Conservation (phyloP, 2,329 filamentous ascomycete species). For the Epichloe uncinata region DNA sequence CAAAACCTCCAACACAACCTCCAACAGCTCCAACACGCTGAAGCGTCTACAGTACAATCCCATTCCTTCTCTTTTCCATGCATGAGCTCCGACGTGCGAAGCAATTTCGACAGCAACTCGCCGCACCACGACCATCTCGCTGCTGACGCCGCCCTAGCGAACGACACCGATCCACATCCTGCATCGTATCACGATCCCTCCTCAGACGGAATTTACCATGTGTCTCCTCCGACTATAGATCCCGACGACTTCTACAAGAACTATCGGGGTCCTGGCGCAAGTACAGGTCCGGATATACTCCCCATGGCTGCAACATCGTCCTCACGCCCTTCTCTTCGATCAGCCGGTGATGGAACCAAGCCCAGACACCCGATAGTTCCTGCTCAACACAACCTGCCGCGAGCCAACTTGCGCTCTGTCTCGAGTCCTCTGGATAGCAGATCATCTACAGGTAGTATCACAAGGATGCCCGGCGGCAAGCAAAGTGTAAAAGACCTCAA, state of each 20-base stretch:
- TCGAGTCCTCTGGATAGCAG: conserved; percentile 42
- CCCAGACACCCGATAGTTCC: conserved; percentile 32
- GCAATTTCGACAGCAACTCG: conserved; percentile 3
- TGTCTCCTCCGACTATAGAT: conserved; percentile 29
- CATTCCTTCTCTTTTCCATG: neutral
- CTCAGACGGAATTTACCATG: conserved; percentile 19
- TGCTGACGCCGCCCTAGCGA: neutral
- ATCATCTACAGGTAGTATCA: conserved; percentile 13
- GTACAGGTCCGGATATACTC: conserved; percentile 20
- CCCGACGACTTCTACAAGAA: conserved; percentile 44
- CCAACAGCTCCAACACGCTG: conserved; percentile 13
- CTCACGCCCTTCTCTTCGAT: conserved; percentile 29
- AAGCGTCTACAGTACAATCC: neutral
- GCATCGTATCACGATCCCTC: conserved; percentile 8
- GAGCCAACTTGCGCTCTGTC: conserved; percentile 35
- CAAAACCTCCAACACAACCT: conserved; percentile 15
- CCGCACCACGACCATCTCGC: conserved; percentile 9
- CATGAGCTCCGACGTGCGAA: neutral
- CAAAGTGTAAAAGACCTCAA: conserved; percentile 72
- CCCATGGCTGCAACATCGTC: conserved; percentile 25
- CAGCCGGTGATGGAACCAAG: conserved; percentile 36
- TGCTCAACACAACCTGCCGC: conserved; percentile 26
- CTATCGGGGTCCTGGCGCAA: conserved; percentile 27
- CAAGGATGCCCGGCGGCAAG: conserved; percentile 26
- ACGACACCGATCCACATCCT: neutral